phyloP scores from a whole-genome alignment of 1,139 yeast genomes.

The Diutina ranongensis region DNA sequence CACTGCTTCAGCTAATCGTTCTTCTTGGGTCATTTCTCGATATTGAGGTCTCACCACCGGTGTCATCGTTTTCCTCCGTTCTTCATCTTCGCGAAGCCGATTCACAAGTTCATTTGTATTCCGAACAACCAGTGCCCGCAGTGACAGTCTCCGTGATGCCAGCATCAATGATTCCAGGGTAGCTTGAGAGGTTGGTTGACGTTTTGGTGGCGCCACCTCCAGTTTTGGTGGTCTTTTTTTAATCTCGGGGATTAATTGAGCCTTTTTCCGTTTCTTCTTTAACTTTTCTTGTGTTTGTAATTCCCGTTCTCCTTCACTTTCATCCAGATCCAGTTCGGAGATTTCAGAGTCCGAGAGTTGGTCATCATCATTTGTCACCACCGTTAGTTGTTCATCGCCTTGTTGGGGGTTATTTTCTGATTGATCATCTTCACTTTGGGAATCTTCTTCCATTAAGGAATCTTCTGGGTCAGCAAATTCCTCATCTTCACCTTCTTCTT shows the following conservation, averaged over 20 bases:
- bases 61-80: conserved; percentile 39
- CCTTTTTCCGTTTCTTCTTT: conserved; percentile 28
- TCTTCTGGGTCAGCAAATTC: conserved; percentile 45
- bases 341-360: conserved; percentile 46
- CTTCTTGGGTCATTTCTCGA: conserved; percentile 70
- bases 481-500: conserved; percentile 75
- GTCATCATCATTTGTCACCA: conserved; percentile 33
- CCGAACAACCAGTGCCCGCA: conserved; percentile 68
- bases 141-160: conserved; percentile 42
- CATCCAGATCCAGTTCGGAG: conserved; percentile 38
- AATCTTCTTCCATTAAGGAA: no score
- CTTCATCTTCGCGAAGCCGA: conserved; percentile 61
- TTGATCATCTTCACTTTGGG: conserved; percentile 11
- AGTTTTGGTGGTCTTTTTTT: conserved; percentile 17
- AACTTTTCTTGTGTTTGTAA: conserved; percentile 39
- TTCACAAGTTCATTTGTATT: conserved; percentile 71
- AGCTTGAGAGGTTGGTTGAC: background rate
- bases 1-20: conserved; percentile 71
- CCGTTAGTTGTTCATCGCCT: no score
- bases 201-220: background rate
- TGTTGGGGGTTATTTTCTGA: conserved; percentile 27
- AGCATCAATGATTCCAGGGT: conserved; percentile 3
- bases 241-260: conserved; percentile 34
- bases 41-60: conserved; percentile 34
- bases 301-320: conserved; percentile 59